phyloP scores from a whole-genome alignment of 1,284 basidiomycete genomes.

The Quambalaria eucalypti region DNA sequence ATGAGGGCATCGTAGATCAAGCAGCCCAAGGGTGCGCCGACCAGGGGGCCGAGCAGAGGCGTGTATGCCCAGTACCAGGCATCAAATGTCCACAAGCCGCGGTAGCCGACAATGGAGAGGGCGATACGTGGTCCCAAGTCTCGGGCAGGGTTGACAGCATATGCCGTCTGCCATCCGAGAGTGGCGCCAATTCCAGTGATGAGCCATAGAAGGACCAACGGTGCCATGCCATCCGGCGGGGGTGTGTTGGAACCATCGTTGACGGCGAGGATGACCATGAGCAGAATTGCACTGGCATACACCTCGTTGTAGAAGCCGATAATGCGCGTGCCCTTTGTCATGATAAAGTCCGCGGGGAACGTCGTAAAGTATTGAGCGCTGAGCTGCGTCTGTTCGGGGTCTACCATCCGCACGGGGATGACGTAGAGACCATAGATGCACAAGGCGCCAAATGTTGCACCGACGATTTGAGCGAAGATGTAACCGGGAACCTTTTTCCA shows the following conservation, averaged over 20 bases:
- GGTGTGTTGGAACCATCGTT: conserved; percentile 9
- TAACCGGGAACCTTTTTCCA: conserved; percentile 70
- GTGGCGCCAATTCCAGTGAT: conserved; percentile 6
- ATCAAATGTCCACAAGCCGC: conserved; percentile 49
- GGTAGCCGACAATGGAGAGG: conserved; percentile 57
- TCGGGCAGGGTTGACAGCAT: conserved; percentile 59
- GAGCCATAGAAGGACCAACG: conserved; percentile 5
- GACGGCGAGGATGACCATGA: conserved; percentile 12
- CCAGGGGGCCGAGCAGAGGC: neutral
- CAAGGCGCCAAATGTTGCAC: conserved; percentile 58
- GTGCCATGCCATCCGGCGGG: conserved; percentile 8
- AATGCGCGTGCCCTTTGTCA: neutral
- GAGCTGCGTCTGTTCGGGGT: conserved; percentile 26
- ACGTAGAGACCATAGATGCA: conserved; percentile 2
- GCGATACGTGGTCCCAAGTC: conserved; percentile 59
- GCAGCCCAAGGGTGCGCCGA: conserved; percentile 7
- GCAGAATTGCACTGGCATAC: conserved; percentile 9
- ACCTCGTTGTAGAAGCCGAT: conserved; percentile 14
- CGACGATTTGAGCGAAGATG: conserved; percentile 61
- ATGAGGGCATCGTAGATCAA: conserved; percentile 12
- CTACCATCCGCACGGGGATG: conserved; percentile 16
- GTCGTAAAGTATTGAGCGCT: conserved; percentile 9
- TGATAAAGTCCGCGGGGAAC: conserved; percentile 5
- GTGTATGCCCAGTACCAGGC: conserved; percentile 59
- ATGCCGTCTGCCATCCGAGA: conserved; percentile 31